Conservation (phyloP, 2,329 filamentous ascomycete genomes). For the Fusarium goolgardi region DNA sequence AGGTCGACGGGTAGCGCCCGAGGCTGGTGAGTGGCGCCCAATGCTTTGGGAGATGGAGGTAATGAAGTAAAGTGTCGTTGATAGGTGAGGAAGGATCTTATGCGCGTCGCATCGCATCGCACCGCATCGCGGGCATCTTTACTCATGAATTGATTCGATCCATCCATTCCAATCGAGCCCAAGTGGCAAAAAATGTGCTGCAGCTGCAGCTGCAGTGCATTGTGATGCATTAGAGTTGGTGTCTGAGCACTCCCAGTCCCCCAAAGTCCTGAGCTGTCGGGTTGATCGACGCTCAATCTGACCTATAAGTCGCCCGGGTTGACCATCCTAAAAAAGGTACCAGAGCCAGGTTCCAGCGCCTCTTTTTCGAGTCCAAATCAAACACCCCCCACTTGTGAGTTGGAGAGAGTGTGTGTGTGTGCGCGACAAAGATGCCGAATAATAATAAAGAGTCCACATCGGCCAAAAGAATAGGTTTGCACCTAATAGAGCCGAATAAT, state of each 20-base stretch:
- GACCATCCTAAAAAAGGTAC: slow-evolving; percentile 29
- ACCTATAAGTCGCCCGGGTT: neutral
- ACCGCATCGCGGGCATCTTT: neutral
- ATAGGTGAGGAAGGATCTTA: slow-evolving; percentile 16
- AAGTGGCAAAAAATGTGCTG: slow-evolving; percentile 22
- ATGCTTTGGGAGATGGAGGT: slow-evolving; percentile 8
- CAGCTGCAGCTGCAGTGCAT: neutral
- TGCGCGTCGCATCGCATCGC: slow-evolving; percentile 7
- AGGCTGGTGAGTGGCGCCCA: slow-evolving; percentile 40
- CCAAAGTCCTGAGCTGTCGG: slow-evolving; percentile 8
- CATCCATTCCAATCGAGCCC: neutral
- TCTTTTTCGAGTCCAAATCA: neutral
- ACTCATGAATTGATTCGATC: neutral
- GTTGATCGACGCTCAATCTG: slow-evolving; percentile 19
- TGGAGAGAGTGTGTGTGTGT: too few relatives aligned
- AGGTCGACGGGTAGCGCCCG: slow-evolving; percentile 21
- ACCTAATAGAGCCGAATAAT: slow-evolving; percentile 41
- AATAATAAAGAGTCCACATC: slow-evolving; percentile 21
- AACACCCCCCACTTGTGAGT: neutral
- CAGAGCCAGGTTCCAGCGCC: slow-evolving; percentile 12
- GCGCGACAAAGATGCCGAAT: neutral
- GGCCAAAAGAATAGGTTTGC: slow-evolving; percentile 42
- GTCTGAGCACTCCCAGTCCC: slow-evolving; percentile 15
- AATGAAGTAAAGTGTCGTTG: neutral
- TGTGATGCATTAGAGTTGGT: neutral